A percentile compares a stretch with the other conserved stretches of the same genome.
These are phyloP conservation scores for Russula ochroleuca DNA, from an alignment of 768 basidiomycete genomes.

Conservation along the genomic window DNA sequence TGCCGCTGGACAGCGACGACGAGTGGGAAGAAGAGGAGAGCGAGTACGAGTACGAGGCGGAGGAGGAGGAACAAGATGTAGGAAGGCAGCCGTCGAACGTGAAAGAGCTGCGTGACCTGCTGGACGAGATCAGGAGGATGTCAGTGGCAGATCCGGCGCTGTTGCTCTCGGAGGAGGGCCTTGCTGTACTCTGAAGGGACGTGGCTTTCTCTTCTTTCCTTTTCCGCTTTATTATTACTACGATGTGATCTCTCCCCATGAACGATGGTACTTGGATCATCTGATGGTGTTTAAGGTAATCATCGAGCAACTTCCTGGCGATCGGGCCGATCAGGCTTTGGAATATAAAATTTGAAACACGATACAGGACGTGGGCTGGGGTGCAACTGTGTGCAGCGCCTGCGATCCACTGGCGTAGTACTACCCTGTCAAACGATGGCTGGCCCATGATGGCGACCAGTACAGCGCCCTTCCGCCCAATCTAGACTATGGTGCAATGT, in stretches of 20 bases:
- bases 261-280: neutral
- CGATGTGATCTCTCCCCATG: neutral
- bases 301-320: neutral
- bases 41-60: conserved; percentile 36
- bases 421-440: no score
- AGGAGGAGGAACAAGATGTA: conserved; percentile 28
- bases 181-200: conserved; percentile 10
- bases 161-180: conserved; percentile 14
- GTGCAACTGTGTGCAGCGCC: neutral
- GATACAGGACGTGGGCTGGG: neutral
- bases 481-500: neutral
- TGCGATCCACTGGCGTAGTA: neutral
- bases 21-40: conserved; percentile 33
- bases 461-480: neutral
- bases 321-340: no score
- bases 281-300: neutral
- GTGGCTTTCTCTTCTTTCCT: no score
- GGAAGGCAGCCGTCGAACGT: conserved; percentile 29
- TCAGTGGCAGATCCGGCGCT: conserved; percentile 7
- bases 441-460: neutral
- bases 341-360: neutral
- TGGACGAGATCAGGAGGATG: conserved; percentile 28
- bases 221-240: neutral
- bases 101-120: conserved; percentile 23
- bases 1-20: conserved; percentile 33